Evolutionary conservation across 441 rosid species (phyloP).

Genomic region (Populus hybrid): DNA sequence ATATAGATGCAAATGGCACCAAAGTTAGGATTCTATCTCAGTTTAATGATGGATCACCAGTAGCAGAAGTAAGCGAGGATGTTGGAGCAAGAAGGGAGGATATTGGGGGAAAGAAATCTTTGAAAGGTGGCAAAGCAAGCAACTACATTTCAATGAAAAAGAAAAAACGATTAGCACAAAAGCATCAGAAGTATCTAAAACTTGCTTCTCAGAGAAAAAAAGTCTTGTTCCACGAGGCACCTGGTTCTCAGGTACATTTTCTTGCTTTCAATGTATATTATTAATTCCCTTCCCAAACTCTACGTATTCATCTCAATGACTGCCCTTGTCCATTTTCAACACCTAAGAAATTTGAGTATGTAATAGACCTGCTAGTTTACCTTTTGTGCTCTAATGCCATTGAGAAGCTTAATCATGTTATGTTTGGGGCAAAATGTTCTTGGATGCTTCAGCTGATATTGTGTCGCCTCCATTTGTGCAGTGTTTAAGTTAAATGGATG

Average conservation of each 20-base stretch:
- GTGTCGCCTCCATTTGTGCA: neutral
- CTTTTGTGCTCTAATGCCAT: neutral
- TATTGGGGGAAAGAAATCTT: conserved; percentile 40
- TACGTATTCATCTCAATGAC: neutral
- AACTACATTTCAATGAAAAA: conserved; percentile 47
- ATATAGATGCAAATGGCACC: conserved; percentile 80
- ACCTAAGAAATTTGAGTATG: neutral
- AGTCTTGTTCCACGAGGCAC: conserved; percentile 35
- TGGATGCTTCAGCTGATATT: neutral
- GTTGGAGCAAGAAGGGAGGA: conserved; percentile 39
- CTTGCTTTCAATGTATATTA: conserved; percentile 9
- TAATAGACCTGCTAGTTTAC: neutral
- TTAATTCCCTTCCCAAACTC: conserved; percentile 5
- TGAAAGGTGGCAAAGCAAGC: conserved; percentile 44
- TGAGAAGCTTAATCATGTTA: neutral
- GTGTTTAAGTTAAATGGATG: neutral
- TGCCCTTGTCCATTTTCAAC: conserved; percentile 4
- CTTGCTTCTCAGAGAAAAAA: conserved; percentile 55
- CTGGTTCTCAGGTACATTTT: conserved; percentile 53
- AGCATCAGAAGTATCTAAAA: conserved; percentile 51
- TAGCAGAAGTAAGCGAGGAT: conserved; percentile 38
- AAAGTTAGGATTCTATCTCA: conserved; percentile 79
- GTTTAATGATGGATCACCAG: conserved; percentile 33
- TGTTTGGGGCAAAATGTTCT: neutral
- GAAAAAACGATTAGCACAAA: conserved; percentile 43